Conservation (phyloP, 768 basidiomycete species). For the Mycena floridula region DNA sequence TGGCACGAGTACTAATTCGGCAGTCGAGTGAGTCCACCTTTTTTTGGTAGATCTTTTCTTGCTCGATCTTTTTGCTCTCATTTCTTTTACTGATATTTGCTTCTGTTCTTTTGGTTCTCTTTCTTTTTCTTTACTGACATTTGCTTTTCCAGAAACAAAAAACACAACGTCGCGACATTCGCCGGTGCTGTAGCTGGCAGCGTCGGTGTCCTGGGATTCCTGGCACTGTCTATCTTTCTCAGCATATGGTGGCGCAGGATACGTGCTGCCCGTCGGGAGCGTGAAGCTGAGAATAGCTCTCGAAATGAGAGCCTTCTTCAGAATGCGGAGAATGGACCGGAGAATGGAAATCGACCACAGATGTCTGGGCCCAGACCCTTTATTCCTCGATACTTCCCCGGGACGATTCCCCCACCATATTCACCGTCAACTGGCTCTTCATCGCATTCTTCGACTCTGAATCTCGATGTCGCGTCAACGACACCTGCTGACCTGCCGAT, state of each 20-base stretch:
- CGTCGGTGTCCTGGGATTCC: constrained; percentile 41
- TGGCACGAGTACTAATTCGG: constrained; percentile 16
- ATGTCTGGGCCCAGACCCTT: constrained; percentile 44
- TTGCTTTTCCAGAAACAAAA: neutral
- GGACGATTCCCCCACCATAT: constrained; percentile 35
- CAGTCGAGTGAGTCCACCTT: constrained; percentile 6
- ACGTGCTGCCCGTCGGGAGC: constrained; percentile 28
- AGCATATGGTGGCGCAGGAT: constrained; percentile 44
- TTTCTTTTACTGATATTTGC: too few species aligned
- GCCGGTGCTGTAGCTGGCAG: constrained; percentile 47
- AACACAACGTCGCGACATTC: constrained; percentile 35
- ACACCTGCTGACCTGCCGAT: neutral
- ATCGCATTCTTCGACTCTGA: constrained; percentile 10
- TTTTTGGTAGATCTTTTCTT: too few species aligned
- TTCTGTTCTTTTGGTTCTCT: neutral
- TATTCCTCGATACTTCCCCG: constrained; percentile 54
- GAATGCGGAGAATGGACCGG: constrained; percentile 10
- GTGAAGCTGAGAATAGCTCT: constrained; percentile 10
- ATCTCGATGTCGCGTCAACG: neutral
- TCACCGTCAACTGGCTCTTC: constrained; percentile 12
- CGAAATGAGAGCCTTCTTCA: neutral
- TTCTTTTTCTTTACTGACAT: neutral
- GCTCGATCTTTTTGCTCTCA: too few species aligned
- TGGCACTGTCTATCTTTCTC: constrained; percentile 41
- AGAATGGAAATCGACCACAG: constrained; percentile 22